phyloP scores from a whole-genome alignment of 2,329 filamentous ascomycete species.

The Cytospora mali region DNA sequence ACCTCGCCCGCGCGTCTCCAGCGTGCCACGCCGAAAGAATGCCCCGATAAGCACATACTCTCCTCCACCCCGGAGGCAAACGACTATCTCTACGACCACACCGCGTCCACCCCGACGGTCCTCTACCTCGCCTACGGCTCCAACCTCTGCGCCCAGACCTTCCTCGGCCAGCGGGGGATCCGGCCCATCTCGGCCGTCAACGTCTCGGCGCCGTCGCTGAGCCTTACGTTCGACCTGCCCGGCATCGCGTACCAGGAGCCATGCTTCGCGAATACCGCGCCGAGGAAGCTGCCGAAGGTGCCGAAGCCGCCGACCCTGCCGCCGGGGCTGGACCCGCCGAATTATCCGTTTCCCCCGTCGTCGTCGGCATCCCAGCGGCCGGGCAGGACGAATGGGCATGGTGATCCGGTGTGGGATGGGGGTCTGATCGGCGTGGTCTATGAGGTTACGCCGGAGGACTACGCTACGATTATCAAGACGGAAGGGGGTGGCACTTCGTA shows the following conservation, averaged over 20 bases:
- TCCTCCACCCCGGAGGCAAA: constrained; percentile 34
- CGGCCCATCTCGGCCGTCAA: constrained; percentile 78
- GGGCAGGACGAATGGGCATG: constrained; percentile 40
- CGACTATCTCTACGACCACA: constrained; percentile 26
- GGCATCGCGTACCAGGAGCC: constrained; percentile 87
- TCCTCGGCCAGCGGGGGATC: constrained; percentile 76
- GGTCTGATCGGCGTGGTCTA: constrained; percentile 93
- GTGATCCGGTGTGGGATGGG: constrained; percentile 69
- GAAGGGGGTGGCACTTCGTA: constrained; percentile 90
- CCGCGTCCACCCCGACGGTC: constrained; percentile 50
- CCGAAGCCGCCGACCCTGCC: constrained; percentile 33
- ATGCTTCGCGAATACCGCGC: constrained; percentile 83
- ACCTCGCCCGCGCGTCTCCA: constrained; percentile 45
- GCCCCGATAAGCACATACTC: constrained; percentile 31
- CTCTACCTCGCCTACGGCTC: constrained; percentile 91
- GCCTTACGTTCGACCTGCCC: constrained; percentile 81
- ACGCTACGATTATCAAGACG: constrained; percentile 81
- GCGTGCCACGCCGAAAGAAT: constrained; percentile 31
- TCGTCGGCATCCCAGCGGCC: not conserved
- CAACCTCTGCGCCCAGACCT: constrained; percentile 80
- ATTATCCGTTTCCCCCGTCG: constrained; percentile 16
- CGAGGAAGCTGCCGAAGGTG: constrained; percentile 54
- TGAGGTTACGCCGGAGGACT: constrained; percentile 84
- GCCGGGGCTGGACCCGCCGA: constrained; percentile 25
- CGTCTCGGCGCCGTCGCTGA: constrained; percentile 77